Evolutionary conservation across 148 eudicot species (phyloP).

Genomic region (Suaeda aralocaspica): DNA sequence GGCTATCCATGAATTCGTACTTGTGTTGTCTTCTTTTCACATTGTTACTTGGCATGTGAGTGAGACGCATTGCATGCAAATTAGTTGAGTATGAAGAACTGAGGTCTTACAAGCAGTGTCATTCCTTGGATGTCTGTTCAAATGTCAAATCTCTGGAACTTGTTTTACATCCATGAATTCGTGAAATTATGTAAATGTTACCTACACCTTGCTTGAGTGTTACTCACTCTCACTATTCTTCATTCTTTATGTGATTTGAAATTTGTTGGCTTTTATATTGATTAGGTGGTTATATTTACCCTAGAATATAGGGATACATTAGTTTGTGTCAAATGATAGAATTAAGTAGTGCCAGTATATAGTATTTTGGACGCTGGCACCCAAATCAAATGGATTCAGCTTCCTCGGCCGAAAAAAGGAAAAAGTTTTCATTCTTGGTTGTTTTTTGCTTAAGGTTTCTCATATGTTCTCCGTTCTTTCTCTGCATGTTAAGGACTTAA

Average conservation of each 20-base stretch:
- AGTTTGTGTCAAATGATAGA: background rate
- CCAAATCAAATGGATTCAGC: background rate
- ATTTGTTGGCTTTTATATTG: too few relatives aligned
- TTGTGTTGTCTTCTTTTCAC: background rate
- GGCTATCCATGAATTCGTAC: background rate
- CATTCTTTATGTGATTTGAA: too few relatives aligned
- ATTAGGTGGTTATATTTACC: background rate
- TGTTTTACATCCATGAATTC: background rate
- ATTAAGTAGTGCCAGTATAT: background rate
- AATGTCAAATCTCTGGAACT: background rate
- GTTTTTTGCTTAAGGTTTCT: too few relatives aligned
- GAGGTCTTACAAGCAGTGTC: background rate
- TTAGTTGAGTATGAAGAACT: background rate
- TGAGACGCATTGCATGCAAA: background rate
- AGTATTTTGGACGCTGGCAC: background rate
- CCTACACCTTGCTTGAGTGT: background rate
- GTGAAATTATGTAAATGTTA: background rate
- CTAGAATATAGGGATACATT: background rate
- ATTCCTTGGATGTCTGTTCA: background rate
- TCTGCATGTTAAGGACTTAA: too few relatives aligned
- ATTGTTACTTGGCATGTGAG: background rate
- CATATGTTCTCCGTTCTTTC: too few relatives aligned
- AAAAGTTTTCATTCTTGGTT: too few relatives aligned
- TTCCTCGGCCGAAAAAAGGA: too few relatives aligned
- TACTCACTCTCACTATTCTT: too few relatives aligned